Percentiles rank a stretch among this genome's conserved stretches.
phyloP scores from a whole-genome alignment of 768 basidiomycete genomes.

The Collybia sordida region DNA sequence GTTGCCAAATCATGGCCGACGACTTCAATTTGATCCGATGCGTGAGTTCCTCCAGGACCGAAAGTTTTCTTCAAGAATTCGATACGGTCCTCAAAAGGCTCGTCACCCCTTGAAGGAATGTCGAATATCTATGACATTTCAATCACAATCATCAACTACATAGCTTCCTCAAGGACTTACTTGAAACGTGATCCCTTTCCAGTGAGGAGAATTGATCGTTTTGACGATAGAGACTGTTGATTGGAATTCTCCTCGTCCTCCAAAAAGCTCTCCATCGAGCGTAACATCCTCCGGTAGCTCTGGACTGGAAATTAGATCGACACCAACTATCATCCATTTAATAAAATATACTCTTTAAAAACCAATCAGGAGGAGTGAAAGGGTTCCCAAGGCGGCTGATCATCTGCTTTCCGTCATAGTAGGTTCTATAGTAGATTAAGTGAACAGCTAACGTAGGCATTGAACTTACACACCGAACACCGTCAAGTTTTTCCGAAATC shows the following conservation, averaged over 20 bases:
- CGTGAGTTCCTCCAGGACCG: slow-evolving; percentile 44
- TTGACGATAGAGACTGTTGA: slow-evolving; percentile 61
- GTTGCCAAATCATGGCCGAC: slow-evolving; percentile 48
- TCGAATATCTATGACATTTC: slow-evolving; percentile 48
- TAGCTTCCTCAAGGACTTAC: slow-evolving; percentile 23
- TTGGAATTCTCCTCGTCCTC: slow-evolving; percentile 56
- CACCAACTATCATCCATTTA: background rate
- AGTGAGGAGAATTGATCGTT: slow-evolving; percentile 54
- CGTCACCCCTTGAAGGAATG: slow-evolving; percentile 45
- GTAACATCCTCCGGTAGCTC: slow-evolving; percentile 55
- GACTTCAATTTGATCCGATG: slow-evolving; percentile 40
- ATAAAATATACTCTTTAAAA: slow-evolving; percentile 47
- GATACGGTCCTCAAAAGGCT: slow-evolving; percentile 53
- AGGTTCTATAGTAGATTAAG: slow-evolving; percentile 34
- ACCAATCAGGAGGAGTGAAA: slow-evolving; percentile 57
- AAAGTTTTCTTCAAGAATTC: slow-evolving; percentile 43
- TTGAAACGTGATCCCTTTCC: slow-evolving; percentile 56
- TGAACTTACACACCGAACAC: slow-evolving; percentile 51
- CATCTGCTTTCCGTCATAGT: slow-evolving; percentile 52
- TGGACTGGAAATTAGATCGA: slow-evolving; percentile 15
- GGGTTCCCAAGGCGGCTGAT: slow-evolving; percentile 58
- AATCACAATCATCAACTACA: background rate
- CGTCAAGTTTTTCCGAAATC: slow-evolving; percentile 63
- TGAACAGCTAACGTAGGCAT: background rate
- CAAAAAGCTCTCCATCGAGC: slow-evolving; percentile 61